Evolutionary conservation across 139 green algal species (phyloP), one percentile per base, ranked within the genome.

Genomic region (Coelastrella sp.): DNA sequence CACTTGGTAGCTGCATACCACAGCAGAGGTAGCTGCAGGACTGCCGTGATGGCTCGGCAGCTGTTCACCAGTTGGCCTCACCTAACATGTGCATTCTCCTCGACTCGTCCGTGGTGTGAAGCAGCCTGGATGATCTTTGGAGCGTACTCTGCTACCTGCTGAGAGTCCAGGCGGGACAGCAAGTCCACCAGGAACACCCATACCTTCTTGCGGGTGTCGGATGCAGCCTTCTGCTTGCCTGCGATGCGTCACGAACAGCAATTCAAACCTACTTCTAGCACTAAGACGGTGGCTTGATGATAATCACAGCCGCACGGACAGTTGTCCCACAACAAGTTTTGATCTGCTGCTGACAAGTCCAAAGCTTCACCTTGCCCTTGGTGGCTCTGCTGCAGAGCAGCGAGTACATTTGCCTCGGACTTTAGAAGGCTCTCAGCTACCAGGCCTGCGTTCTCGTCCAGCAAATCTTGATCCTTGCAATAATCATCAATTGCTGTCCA

Each of bases 181-280:
- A 87, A 54, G 3, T 78, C 82, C 5, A 78, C 17, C 19, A 87
- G 82, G 13, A 56, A 87, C 5, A 14, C 6, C 64, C 73, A 47
- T 13, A 87, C 32, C 2, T 61, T 64, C 23, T 65, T 68, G 64
- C 82, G 82, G 4, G 22, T 77, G 17, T 84, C 56, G 32, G 3
- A 65, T 10, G 82, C 82, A 64, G 82, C 64, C 78, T 78, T 77
- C 82, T 87, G 82, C 14, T 79, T 87, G 64, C 64, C 23, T 86
- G 80, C 59, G 13, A 75, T n/a, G 14, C 3, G 14, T 7, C 10
- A 68, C 61, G 7, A 68, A 17, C 61, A 68, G 7, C 61, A 68
- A n/a, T n/a, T 68, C 61, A 68, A 10, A 68, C 61, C 7, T 68
- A 68, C 10, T 17, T 10, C 7, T 7, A 68, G 7, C 61, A 17